Evolutionary conservation across 2,329 filamentous ascomycete genomes (phyloP), one percentile per base, ranked within the genome.

Genomic region (Pseudopyricularia cyperi): DNA sequence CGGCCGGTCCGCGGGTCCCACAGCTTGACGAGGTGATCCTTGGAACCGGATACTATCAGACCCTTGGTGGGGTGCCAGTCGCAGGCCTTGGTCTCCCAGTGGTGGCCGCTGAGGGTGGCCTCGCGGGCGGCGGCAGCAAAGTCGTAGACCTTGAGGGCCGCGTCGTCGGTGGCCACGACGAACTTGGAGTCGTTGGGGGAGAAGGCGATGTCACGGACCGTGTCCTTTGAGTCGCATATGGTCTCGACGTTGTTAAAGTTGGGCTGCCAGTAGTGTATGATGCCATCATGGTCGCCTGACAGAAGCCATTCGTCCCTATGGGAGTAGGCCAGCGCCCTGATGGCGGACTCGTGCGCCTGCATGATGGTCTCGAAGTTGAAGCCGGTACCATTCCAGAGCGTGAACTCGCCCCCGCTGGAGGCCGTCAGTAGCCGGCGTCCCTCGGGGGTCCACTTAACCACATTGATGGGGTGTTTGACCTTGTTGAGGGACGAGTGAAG

Each of bases 321-420:
- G 2, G 93, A 95, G 72, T 95, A 98, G 57, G 82, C 81, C 46
- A 90, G 75, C 9, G 86, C 83, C 59, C 89, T 80, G 57, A 95
- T 89, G 35, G 88, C 87, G 52, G 83, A 82, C 68, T 96, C 91
- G 67, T 97, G 91, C 37, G 91, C 91, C 72, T 95, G 90, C 87
- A 96, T 96, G 28, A 98, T 96, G 3, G 93, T 97, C 71, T 98
- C 93, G 61, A 98, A 98, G 67, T 98, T 97, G 77, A 98, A 98
- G 24, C 89, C 91, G 44, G 91, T 97, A 56, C 93, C 93, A 65
- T 98, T 98, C 93, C 93, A 98, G 3, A 98, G 70, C 37, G 94
- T 98, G 62, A 98, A 98, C 66, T 98, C 93, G 62, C 93, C 93
- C 65, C 91, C 97, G 58, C 89, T 95, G 0, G 90, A 95, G 22